These are phyloP conservation scores for Pseudogymnoascus destructans DNA, from an alignment of 2,329 filamentous ascomycete genomes.

Conservation along the genomic window DNA sequence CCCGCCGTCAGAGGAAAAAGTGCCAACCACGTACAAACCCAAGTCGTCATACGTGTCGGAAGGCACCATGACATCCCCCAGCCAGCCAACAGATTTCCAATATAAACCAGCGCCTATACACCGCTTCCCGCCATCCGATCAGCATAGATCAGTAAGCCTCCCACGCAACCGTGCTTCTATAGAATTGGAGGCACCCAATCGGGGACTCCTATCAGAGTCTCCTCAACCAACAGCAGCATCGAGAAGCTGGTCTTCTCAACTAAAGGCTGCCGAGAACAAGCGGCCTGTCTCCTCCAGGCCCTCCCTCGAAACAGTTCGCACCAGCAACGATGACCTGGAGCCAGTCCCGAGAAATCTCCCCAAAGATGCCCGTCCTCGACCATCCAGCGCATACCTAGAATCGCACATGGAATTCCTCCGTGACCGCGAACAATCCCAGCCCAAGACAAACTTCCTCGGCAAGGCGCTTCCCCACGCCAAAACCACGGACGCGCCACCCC, in stretches of 20 bases:
- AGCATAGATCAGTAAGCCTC: constrained; percentile 41
- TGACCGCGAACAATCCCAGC: constrained; percentile 46
- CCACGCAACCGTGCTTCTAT: constrained; percentile 18
- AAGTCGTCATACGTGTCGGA: constrained; percentile 46
- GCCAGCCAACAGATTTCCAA: constrained; percentile 26
- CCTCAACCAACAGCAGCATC: constrained; percentile 15
- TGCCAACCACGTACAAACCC: constrained; percentile 14
- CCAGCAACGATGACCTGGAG: constrained; percentile 48
- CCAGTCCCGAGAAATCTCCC: constrained; percentile 40
- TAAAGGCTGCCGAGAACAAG: constrained; percentile 10
- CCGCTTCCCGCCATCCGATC: constrained; percentile 22
- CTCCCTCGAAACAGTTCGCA: constrained; percentile 59
- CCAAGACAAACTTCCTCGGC: constrained; percentile 11
- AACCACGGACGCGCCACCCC: constrained; percentile 16
- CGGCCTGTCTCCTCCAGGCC: constrained; percentile 44
- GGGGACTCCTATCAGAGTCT: constrained; percentile 16
- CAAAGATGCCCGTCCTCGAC: constrained; percentile 44
- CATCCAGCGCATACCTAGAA: constrained; percentile 71
- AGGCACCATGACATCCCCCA: constrained; percentile 67
- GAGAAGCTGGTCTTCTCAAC: constrained; percentile 25
- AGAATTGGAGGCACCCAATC: constrained; percentile 14
- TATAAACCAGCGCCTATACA: constrained; percentile 19
- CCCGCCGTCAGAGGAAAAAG: constrained; percentile 25
- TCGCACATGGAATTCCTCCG: constrained; percentile 72
- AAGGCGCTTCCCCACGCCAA: constrained; percentile 24